phyloP scores from a whole-genome alignment of 2,329 filamentous ascomycete genomes.

The Colletotrichum horii region DNA sequence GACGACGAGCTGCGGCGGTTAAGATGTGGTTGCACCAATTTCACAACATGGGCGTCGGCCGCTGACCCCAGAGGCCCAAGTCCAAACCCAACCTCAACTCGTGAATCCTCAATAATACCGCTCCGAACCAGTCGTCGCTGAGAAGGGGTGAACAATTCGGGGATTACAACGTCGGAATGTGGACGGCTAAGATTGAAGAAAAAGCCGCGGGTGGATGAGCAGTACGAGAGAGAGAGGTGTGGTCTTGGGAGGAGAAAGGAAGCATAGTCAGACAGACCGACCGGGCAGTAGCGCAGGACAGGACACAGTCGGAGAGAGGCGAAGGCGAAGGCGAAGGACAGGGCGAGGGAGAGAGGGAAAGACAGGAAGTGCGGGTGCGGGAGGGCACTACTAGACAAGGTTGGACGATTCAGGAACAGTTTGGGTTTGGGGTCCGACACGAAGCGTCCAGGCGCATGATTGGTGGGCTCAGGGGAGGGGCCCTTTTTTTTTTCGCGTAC shows the following conservation, averaged over 20 bases:
- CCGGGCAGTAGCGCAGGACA: not conserved
- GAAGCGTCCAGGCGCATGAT: slow-evolving; percentile 3
- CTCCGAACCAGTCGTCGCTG: slow-evolving; percentile 7
- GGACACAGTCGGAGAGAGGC: not conserved
- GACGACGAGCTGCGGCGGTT: slow-evolving; percentile 2
- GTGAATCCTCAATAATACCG: not conserved
- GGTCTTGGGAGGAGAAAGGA: not conserved
- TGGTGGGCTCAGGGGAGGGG: slow-evolving; percentile 4
- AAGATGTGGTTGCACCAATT: not conserved
- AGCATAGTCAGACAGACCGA: not conserved
- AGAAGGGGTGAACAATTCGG: not conserved
- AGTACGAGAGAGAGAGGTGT: not conserved
- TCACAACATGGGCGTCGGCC: slow-evolving; percentile 17
- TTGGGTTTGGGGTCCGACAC: slow-evolving; percentile 22
- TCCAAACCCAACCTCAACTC: slow-evolving; percentile 2
- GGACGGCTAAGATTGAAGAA: not conserved
- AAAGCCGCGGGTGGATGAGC: not conserved
- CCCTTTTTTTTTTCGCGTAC: not conserved
- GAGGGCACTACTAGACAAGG: slow-evolving; percentile 20
- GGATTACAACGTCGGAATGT: not conserved
- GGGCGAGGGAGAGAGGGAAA: not conserved
- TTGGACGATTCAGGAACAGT: slow-evolving; percentile 23
- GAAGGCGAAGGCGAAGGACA: not conserved
- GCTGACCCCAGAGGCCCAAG: slow-evolving; percentile 16
- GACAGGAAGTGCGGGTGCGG: slow-evolving; percentile 11